Base-by-base conservation (phyloP, 2,329 filamentous ascomycete genomes). In the Tolypocladium ophioglossoides region DNA sequence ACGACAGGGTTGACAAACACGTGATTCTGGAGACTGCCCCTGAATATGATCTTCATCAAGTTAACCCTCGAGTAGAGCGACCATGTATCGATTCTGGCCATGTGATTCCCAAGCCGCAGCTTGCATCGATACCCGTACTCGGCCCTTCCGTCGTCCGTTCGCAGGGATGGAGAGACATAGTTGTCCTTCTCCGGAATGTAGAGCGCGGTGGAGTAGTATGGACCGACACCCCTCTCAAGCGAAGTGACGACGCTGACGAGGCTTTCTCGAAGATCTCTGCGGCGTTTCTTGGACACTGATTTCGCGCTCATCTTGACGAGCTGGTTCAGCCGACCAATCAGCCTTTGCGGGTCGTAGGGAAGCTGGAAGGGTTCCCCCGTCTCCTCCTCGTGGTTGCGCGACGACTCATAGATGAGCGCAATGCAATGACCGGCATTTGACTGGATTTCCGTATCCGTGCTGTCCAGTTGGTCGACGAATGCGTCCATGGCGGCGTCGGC, bases 391-490 rank as follows among this genome's bases (percentile, higher is more conserved):
- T 77, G 70, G 14, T 71, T 69, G 37, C 77, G 74, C 3, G 75
- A 74, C 57, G 87, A 86, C 68, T 96, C 91, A 63, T 89, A 92
- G 12, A 95, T 75, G 11, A 95, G 75, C 0, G 90, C 90, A 56
- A 95, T 91, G 66, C 89, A 89, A 64, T 86, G 82, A 4, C 86
- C 89, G 0, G 89, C 86, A 4, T 86, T 83, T 48, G 89, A 83
- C 63, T 94, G 89, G 1, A 95, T 87, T 10, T 79, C 74, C 1
- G 83, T 74, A 55, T 90, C 84, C 35, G 77, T 77, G 66, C 87
- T 90, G 56, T 91, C 84, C 20, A 96, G 84, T 69, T 95, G 91
- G 50, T 95, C 90, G 44, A 89, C 84, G 61, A 96, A 90, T 2
- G 86, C 84, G 52, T 94, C 87, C 62, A 94, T 80, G 18, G 88